A percentile compares a stretch with the other conserved stretches of the same genome.
phyloP scores from a whole-genome alignment of 2,329 filamentous ascomycete species.

The Botrytis cinerea region DNA sequence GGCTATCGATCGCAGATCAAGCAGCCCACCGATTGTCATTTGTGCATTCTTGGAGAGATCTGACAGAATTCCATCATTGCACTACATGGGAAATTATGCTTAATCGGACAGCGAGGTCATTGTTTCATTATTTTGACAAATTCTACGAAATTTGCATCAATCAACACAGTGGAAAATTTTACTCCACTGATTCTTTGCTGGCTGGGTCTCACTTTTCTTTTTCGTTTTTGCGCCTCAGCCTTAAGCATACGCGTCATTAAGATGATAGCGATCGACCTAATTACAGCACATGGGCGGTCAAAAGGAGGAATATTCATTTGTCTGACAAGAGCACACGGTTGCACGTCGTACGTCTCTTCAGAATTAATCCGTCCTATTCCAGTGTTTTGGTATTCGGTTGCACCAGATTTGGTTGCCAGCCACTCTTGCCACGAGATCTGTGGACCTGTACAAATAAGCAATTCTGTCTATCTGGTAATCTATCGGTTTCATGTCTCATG shows the following conservation, averaged over 20 bases:
- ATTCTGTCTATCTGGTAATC: not conserved
- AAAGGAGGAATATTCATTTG: not conserved
- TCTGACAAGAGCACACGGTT: not conserved
- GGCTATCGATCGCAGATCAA: slow-evolving; percentile 12
- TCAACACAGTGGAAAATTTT: not conserved
- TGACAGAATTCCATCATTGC: not conserved
- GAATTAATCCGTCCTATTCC: slow-evolving; percentile 1
- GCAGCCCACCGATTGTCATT: slow-evolving; percentile 2
- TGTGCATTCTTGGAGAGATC: slow-evolving; percentile 1
- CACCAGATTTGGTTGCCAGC: slow-evolving; percentile 10
- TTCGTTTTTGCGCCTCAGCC: not conserved
- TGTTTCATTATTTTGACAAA: not conserved
- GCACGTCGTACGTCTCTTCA: not conserved
- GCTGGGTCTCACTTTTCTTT: not conserved
- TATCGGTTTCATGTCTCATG: not conserved
- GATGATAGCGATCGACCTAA: not conserved
- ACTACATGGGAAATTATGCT: not conserved
- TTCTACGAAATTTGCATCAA: not conserved
- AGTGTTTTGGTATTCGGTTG: slow-evolving; percentile 12
- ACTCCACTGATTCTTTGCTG: not conserved
- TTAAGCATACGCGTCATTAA: slow-evolving; percentile 11
- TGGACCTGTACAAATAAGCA: not conserved
- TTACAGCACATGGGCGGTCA: not conserved
- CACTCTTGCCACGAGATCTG: slow-evolving; percentile 8
- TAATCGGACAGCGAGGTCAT: not conserved